These are phyloP conservation scores for Albophoma yamanashiensis DNA, from an alignment of 2,329 filamentous ascomycete genomes.

Conservation along the genomic window DNA sequence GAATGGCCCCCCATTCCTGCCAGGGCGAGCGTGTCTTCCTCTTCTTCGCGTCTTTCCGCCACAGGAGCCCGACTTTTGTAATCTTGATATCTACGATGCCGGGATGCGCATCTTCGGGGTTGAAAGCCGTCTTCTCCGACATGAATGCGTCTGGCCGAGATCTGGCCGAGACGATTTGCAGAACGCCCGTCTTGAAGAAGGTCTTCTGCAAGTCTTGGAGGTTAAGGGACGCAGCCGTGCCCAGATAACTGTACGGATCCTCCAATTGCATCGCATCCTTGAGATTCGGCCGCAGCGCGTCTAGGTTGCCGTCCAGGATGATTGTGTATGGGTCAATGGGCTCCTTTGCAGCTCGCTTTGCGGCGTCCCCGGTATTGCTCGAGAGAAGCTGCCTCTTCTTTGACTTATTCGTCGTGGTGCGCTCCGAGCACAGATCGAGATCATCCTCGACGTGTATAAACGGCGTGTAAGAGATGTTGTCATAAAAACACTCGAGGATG, in stretches of 20 bases:
- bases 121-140: slow-evolving; percentile 72
- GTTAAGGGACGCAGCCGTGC: slow-evolving; percentile 65
- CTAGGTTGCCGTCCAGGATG: slow-evolving; percentile 82
- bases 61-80: slow-evolving; percentile 87
- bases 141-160: slow-evolving; percentile 94
- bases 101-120: slow-evolving; percentile 76
- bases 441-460: slow-evolving; percentile 98
- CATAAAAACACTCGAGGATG: slow-evolving; percentile 91
- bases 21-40: slow-evolving; percentile 91
- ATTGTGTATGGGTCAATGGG: slow-evolving; percentile 92
- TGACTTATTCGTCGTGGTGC: slow-evolving; percentile 58
- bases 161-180: slow-evolving; percentile 90
- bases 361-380: slow-evolving; percentile 38
- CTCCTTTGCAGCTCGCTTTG: slow-evolving; percentile 60
- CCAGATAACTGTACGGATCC: slow-evolving; percentile 82
- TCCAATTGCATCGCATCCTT: slow-evolving; percentile 90
- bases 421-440: slow-evolving; percentile 65
- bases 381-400: slow-evolving; percentile 62
- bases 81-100: slow-evolving; percentile 96
- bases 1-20: slow-evolving; percentile 97
- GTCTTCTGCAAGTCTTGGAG: slow-evolving; percentile 74
- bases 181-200: slow-evolving; percentile 81
- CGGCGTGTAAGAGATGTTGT: slow-evolving; percentile 96
- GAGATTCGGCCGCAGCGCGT: slow-evolving; percentile 70
- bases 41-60: slow-evolving; percentile 90